A percentile compares a stretch with the other conserved stretches of the same genome.
phyloP scores from a whole-genome alignment of 352 stramenopile genomes.

The Globisporangium sylvaticum region DNA sequence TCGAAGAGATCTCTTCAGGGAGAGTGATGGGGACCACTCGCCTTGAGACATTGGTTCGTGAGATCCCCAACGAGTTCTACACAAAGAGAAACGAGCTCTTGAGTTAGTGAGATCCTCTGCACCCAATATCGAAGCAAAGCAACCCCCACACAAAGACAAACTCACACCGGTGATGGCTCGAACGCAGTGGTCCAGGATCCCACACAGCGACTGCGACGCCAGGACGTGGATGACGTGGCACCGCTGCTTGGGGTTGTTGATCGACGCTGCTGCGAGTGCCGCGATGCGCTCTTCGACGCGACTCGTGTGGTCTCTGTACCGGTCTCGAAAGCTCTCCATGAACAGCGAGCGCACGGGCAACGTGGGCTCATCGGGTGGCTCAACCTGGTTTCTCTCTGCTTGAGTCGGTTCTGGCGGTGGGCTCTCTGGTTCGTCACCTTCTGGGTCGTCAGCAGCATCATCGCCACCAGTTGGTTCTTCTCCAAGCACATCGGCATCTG shows the following conservation, averaged over 20 bases:
- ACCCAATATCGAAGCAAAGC: neutral
- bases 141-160: slow-evolving; percentile 3
- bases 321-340: slow-evolving; percentile 22
- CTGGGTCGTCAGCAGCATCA: neutral
- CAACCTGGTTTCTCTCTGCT: slow-evolving; percentile 36
- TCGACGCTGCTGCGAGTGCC: neutral
- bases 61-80: slow-evolving; percentile 45
- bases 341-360: slow-evolving; percentile 29
- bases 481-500: neutral
- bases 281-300: slow-evolving; percentile 18
- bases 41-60: slow-evolving; percentile 35
- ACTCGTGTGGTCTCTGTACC: slow-evolving; percentile 31
- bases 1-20: slow-evolving; percentile 31
- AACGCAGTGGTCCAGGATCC: slow-evolving; percentile 58
- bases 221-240: slow-evolving; percentile 43
- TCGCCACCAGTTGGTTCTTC: neutral
- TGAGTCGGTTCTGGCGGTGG: slow-evolving; percentile 18
- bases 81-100: neutral
- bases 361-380: slow-evolving; percentile 26
- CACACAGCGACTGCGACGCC: slow-evolving; percentile 38
- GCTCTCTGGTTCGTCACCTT: neutral
- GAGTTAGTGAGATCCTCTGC: neutral
- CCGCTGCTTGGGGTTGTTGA: neutral
- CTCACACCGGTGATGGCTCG: slow-evolving; percentile 52
- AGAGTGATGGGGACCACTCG: slow-evolving; percentile 28